Percentiles rank a stretch among this genome's conserved stretches.
phyloP scores from a whole-genome alignment of 1,284 basidiomycete species.

The Naganishia cerealis region DNA sequence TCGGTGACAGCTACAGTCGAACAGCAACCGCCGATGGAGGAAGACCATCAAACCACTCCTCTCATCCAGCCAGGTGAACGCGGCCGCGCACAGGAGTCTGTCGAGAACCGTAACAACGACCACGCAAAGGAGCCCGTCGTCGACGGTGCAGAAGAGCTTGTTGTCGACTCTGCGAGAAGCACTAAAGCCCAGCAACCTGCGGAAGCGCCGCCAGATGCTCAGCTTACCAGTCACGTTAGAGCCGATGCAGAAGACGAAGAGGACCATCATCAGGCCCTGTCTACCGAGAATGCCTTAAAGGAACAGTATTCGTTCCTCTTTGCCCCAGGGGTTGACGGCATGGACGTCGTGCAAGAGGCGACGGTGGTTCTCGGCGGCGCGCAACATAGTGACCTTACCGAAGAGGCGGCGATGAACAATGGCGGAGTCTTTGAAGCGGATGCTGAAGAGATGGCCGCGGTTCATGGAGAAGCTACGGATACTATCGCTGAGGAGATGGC shows the following conservation, averaged over 20 bases:
- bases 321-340: background rate
- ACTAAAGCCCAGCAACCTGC: background rate
- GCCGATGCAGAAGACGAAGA: background rate
- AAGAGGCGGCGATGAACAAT: constrained; percentile 22
- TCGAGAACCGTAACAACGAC: too few relatives aligned
- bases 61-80: background rate
- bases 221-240: background rate
- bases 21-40: background rate
- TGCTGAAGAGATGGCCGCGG: background rate
- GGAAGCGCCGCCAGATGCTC: background rate
- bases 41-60: background rate
- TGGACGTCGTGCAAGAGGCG: background rate
- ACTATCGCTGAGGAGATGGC: background rate
- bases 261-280: background rate
- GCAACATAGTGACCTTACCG: background rate
- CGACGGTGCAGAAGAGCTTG: background rate
- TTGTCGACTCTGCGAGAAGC: background rate
- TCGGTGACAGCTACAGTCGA: background rate
- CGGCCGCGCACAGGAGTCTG: too few relatives aligned
- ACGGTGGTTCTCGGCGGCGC: background rate
- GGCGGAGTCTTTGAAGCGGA: background rate
- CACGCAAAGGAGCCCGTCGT: background rate
- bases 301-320: background rate
- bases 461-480: background rate
- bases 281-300: background rate